Evolutionary conservation across 2,329 filamentous ascomycete species (phyloP).

Genomic region (Didymella glomerata): DNA sequence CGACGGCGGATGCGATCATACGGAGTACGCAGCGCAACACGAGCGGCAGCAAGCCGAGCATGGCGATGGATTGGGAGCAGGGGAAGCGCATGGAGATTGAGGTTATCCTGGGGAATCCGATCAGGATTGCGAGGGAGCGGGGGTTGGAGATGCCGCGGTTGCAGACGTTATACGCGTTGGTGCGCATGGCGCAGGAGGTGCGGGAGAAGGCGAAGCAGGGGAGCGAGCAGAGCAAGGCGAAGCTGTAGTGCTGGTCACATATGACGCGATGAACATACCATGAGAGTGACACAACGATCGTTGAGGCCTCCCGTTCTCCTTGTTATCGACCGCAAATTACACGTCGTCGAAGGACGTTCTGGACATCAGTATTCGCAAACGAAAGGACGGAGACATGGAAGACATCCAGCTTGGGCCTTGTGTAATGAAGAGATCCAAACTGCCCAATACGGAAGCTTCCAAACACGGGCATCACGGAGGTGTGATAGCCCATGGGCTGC

Average conservation of each 20-base stretch:
- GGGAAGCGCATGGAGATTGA: constrained; percentile 74
- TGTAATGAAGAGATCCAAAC: no score
- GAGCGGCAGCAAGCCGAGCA: constrained; percentile 66
- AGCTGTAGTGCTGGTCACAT: constrained; percentile 1
- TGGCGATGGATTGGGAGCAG: constrained; percentile 75
- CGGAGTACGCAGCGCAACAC: constrained; percentile 70
- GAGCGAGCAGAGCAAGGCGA: constrained; percentile 27
- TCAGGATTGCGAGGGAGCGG: constrained; percentile 68
- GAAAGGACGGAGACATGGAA: no score
- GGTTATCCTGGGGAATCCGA: constrained; percentile 75
- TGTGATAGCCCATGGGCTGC: no score
- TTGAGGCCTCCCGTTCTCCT: no score
- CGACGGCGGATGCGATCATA: constrained; percentile 69
- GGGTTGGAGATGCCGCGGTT: constrained; percentile 72
- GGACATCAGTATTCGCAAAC: no score
- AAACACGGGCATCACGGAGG: no score
- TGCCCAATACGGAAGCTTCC: no score
- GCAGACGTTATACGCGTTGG: constrained; percentile 72
- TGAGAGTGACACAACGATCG: no score
- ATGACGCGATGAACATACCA: no score
- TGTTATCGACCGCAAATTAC: no score
- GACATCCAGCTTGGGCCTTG: no score
- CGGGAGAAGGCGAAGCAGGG: constrained; percentile 44
- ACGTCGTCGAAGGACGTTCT: no score
- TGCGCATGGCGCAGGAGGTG: constrained; percentile 68